These are phyloP conservation scores for Thalassiosira exigua DNA, from an alignment of 352 stramenopile species.

Conservation along the genomic window DNA sequence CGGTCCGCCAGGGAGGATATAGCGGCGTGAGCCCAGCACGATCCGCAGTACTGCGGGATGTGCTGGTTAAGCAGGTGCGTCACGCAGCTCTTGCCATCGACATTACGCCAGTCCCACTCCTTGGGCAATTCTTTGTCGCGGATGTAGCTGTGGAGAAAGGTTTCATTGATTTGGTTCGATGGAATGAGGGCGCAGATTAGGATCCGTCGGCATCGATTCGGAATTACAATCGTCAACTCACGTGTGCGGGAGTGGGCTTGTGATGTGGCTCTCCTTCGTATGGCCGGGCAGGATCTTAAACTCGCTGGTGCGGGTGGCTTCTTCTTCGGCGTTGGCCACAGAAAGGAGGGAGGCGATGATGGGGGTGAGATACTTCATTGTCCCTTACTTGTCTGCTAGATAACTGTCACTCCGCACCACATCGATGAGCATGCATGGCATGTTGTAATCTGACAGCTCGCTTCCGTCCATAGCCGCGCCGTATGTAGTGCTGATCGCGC, in stretches of 20 bases:
- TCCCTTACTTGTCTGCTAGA: too few species aligned
- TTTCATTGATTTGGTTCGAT: background rate
- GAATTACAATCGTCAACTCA: constrained; percentile 9
- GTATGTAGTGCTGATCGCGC: too few species aligned
- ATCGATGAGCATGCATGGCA: too few species aligned
- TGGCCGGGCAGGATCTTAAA: constrained; percentile 19
- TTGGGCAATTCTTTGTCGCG: constrained; percentile 88
- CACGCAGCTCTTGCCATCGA: constrained; percentile 91
- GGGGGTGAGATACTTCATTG: constrained; percentile 10
- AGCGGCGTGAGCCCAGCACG: constrained; percentile 87
- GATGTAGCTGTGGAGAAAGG: constrained; percentile 66
- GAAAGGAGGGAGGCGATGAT: background rate
- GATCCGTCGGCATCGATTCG: too few species aligned
- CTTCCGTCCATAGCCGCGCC: too few species aligned
- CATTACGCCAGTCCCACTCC: constrained; percentile 93
- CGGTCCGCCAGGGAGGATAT: constrained; percentile 82
- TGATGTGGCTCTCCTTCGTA: constrained; percentile 19
- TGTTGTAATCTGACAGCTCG: too few species aligned
- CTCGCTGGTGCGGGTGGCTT: constrained; percentile 4
- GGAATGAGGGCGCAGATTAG: too few species aligned
- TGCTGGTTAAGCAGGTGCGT: constrained; percentile 99
- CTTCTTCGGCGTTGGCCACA: background rate
- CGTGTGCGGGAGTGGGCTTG: constrained; percentile 21
- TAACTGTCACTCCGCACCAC: too few species aligned
- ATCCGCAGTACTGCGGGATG: constrained; percentile 92